phyloP scores from a whole-genome alignment of 1,284 basidiomycete genomes.

The Sporisorium reilianum region DNA sequence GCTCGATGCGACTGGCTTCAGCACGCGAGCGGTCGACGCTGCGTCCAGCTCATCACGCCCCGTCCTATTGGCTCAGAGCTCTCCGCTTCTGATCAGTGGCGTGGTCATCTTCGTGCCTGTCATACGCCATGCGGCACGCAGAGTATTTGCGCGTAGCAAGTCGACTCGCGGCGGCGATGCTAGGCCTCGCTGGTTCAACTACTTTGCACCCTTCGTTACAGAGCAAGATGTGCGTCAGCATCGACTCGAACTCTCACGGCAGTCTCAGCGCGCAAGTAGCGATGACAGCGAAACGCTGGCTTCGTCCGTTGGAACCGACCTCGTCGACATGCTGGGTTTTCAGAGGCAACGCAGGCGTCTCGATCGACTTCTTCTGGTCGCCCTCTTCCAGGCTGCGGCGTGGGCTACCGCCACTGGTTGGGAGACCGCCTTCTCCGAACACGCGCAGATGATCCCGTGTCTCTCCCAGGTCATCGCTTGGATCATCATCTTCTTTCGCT shows the following conservation, averaged over 20 bases:
- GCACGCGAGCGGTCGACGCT: not conserved
- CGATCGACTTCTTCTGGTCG: conserved; percentile 18
- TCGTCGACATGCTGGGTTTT: conserved; percentile 13
- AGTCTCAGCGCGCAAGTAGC: not conserved
- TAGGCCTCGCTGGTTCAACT: conserved; percentile 3
- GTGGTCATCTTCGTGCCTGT: not conserved
- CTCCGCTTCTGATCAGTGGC: conserved; percentile 17
- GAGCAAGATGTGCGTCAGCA: conserved; percentile 29
- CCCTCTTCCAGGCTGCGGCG: conserved; percentile 19
- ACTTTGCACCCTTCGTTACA: conserved; percentile 42
- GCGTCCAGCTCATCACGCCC: not conserved
- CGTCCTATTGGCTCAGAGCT: not conserved
- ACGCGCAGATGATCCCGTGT: not conserved
- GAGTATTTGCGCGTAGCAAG: not conserved
- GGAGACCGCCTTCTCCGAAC: not conserved
- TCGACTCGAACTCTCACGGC: conserved; percentile 6
- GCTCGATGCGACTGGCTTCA: not conserved
- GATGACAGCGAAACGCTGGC: not conserved
- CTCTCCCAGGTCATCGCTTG: conserved; percentile 15
- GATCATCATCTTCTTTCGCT: conserved; percentile 23
- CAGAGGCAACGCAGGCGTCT: conserved; percentile 24
- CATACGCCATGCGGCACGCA: not conserved
- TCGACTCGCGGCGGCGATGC: not conserved
- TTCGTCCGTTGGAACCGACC: no score
- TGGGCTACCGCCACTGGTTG: conserved; percentile 8